These are phyloP conservation scores for Inga leiocalycina DNA, from an alignment of 306 rosid species.

Conservation along the genomic window DNA sequence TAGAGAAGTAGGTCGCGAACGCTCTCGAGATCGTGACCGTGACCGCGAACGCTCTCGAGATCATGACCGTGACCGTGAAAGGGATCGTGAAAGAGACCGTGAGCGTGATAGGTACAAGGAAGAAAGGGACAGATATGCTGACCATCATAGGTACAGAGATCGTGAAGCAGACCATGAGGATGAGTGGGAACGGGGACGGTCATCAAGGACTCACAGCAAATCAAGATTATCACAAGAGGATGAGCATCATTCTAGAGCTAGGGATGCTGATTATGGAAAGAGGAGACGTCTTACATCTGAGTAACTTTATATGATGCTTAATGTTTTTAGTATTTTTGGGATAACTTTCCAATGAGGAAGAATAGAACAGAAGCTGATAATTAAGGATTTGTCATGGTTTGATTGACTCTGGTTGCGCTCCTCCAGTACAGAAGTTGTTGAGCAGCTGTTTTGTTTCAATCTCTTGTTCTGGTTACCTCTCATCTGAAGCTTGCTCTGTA, in stretches of 20 bases:
- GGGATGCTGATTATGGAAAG: conserved; percentile 96
- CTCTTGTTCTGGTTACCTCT: conserved; percentile 46
- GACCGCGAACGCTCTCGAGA: conserved; percentile 68
- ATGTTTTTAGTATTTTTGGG: conserved; percentile 32
- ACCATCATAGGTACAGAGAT: conserved; percentile 88
- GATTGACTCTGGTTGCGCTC: conserved; percentile 47
- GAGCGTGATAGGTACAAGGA: conserved; percentile 87
- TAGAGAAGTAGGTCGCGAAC: conserved; percentile 70
- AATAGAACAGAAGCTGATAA: conserved; percentile 36
- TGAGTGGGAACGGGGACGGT: conserved; percentile 86
- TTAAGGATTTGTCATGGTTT: conserved; percentile 42
- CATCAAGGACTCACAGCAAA: conserved; percentile 83
- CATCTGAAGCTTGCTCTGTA: conserved; percentile 41
- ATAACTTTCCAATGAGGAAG: conserved; percentile 35
- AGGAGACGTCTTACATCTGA: conserved; percentile 89
- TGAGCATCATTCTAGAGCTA: conserved; percentile 82
- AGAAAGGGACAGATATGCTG: conserved; percentile 78
- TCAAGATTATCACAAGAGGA: conserved; percentile 75
- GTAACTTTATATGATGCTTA: conserved; percentile 43
- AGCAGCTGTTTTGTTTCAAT: conserved; percentile 44
- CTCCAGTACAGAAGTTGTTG: conserved; percentile 47
- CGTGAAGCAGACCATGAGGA: conserved; percentile 79
- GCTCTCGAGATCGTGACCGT: conserved; percentile 60
- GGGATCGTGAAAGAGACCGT: conserved; percentile 61
- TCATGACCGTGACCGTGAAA: conserved; percentile 59